Conservation (phyloP, 495 filamentous ascomycete species). For the Talaromyces adpressus region DNA sequence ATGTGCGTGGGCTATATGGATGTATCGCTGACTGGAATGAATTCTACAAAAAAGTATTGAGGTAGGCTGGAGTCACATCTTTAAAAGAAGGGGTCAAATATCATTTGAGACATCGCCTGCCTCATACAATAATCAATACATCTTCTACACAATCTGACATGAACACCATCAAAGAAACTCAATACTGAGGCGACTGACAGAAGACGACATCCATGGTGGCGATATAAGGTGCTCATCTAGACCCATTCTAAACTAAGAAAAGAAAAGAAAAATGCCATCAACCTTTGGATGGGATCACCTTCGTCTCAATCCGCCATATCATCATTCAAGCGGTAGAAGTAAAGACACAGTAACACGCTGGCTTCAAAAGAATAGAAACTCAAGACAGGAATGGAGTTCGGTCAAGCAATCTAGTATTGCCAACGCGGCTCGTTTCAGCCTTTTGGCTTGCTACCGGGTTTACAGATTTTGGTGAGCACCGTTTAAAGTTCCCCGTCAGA, state of each 20-base stretch:
- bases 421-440: too few relatives aligned
- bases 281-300: not conserved
- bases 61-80: conserved; percentile 17
- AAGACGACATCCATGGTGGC: not conserved
- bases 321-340: too few relatives aligned
- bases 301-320: too few relatives aligned
- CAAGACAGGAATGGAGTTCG: too few relatives aligned
- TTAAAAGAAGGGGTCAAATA: too few relatives aligned
- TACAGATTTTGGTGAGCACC: conserved; percentile 47
- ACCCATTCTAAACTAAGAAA: not conserved
- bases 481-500: conserved; percentile 60
- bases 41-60: conserved; percentile 29
- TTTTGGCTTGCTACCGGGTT: conserved; percentile 26
- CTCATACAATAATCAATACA: not conserved
- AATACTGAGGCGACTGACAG: not conserved
- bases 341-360: too few relatives aligned
- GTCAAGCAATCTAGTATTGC: too few relatives aligned
- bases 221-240: not conserved
- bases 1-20: conserved; percentile 51
- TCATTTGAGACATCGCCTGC: not conserved
- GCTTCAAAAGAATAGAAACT: too few relatives aligned
- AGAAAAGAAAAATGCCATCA: not conserved
- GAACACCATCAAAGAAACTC: not conserved
- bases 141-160: not conserved
- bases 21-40: conserved; percentile 53